A percentile compares a stretch with the other conserved stretches of the same genome.
These are phyloP conservation scores for Trichoderma koningiopsis DNA, from an alignment of 2,329 filamentous ascomycete genomes.

Conservation along the genomic window DNA sequence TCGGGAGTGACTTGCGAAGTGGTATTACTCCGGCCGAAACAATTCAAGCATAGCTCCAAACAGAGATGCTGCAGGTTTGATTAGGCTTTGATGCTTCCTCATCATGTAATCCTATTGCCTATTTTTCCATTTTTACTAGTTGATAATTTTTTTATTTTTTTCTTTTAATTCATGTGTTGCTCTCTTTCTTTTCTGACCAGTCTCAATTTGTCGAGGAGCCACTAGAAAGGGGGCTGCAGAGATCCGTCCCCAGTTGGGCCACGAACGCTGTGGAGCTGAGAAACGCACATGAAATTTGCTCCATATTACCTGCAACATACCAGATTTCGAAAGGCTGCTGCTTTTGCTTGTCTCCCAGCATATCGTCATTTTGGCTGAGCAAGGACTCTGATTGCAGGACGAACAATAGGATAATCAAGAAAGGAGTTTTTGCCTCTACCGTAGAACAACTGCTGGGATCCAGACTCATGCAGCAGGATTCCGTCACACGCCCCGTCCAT, in stretches of 20 bases:
- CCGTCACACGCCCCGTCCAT: background rate
- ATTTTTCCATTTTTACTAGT: background rate
- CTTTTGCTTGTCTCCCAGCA: background rate
- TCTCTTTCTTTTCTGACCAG: background rate
- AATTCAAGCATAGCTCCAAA: background rate
- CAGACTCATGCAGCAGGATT: constrained; percentile 5
- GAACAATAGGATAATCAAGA: background rate
- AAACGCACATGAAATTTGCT: constrained; percentile 10
- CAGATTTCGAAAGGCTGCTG: background rate
- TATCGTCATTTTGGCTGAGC: constrained; percentile 16
- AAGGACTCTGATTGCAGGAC: constrained; percentile 2
- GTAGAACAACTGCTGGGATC: background rate
- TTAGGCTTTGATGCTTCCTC: background rate
- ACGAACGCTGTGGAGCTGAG: constrained; percentile 15
- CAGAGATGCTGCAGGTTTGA: background rate
- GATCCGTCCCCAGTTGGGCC: constrained; percentile 5
- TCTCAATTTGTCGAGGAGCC: background rate
- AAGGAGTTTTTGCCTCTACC: background rate
- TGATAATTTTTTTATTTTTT: background rate
- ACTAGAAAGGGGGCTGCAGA: constrained; percentile 17
- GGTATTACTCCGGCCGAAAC: background rate
- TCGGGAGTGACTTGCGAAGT: constrained; percentile 4
- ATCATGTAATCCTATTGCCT: background rate
- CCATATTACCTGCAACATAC: background rate
- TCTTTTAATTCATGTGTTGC: background rate